Evolutionary conservation across 1,284 basidiomycete genomes (phyloP), one percentile per base, ranked within the genome.

Genomic region (Tilletiopsis washingtonensis): DNA sequence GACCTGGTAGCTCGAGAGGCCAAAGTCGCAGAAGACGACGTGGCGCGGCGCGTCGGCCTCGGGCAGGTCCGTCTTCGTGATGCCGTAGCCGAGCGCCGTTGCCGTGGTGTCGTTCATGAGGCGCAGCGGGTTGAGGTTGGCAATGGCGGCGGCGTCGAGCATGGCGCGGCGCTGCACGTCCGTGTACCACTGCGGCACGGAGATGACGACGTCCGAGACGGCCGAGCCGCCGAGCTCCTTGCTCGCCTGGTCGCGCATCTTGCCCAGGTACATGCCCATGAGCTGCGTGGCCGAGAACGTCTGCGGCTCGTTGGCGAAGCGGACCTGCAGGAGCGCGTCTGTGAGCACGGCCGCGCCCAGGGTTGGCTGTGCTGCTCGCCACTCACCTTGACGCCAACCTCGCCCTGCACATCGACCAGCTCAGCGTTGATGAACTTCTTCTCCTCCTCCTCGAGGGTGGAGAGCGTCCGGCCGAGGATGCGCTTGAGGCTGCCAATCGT

Each of bases 91-190:
- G 49, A 72, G 62, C 23, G 69, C 69, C 20, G 68, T 59, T 43
- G 69, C 69, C 37, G 69, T 72, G 47, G 64, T 70, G 60, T 72
- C 69, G 60, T 72, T 72, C 48, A 72, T 60, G 23, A 70, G 59
- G 43, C 69, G 66, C 43, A 72, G 60, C 3, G 69, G 66, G 65
- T 72, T 72, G 47, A 72, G 57, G 47, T 64, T 63, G 19, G 69
- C 69, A 38, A 72, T 69, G 53, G 71, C 69, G 20, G 69, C 69
- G 27, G 69, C 68, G 39, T 69, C 65, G 40, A 72, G 68, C 54
- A 63, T 59, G 19, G 68, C 69, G 39, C 68, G 64, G 42, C 69
- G 62, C 57, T 72, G 69, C 12, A 56, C 53, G 39, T 72, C 69
- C 37, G 68, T 68, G 63, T 67, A 72, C 69, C 69, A 72, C 54